These are phyloP conservation scores for Neurospora sp. DNA, from an alignment of 495 filamentous ascomycete species.

Conservation along the genomic window DNA sequence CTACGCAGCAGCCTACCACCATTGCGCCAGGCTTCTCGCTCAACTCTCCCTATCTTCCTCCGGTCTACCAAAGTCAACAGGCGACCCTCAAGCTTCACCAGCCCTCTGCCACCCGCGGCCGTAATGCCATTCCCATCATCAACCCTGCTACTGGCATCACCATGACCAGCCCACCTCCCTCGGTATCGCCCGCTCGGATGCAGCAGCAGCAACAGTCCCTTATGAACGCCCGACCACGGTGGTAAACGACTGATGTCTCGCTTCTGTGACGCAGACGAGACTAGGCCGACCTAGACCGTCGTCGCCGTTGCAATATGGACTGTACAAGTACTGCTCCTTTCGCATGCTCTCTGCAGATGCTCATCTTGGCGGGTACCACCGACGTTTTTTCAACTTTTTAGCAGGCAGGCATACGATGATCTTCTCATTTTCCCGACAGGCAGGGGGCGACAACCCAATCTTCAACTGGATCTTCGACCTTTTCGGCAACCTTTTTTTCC, in stretches of 20 bases:
- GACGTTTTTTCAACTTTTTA: constrained; percentile 12
- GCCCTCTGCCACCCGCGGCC: constrained; percentile 72
- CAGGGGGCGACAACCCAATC: constrained; percentile 14
- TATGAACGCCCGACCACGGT: constrained; percentile 28
- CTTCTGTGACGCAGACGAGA: constrained; percentile 23
- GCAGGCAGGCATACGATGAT: constrained; percentile 25
- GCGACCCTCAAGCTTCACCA: constrained; percentile 70
- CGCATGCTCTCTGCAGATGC: constrained; percentile 17
- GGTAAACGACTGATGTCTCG: constrained; percentile 32
- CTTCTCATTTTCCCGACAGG: constrained; percentile 19
- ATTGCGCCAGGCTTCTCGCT: constrained; percentile 69
- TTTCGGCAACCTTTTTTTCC: constrained; percentile 8
- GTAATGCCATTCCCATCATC: constrained; percentile 97
- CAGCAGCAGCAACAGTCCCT: constrained; percentile 36
- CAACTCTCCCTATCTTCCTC: constrained; percentile 65
- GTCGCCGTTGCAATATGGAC: constrained; percentile 21
- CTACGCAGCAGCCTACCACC: constrained; percentile 56
- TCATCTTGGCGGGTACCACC: constrained; percentile 31
- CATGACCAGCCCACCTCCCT: constrained; percentile 82
- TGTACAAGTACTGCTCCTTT: constrained; percentile 19
- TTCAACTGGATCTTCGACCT: constrained; percentile 23
- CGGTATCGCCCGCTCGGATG: constrained; percentile 79
- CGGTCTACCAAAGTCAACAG: constrained; percentile 38
- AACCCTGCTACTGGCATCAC: constrained; percentile 87
- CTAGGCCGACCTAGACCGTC: constrained; percentile 16